These are phyloP conservation scores for Podospora didyma DNA, from an alignment of 495 filamentous ascomycete genomes.

Conservation along the genomic window DNA sequence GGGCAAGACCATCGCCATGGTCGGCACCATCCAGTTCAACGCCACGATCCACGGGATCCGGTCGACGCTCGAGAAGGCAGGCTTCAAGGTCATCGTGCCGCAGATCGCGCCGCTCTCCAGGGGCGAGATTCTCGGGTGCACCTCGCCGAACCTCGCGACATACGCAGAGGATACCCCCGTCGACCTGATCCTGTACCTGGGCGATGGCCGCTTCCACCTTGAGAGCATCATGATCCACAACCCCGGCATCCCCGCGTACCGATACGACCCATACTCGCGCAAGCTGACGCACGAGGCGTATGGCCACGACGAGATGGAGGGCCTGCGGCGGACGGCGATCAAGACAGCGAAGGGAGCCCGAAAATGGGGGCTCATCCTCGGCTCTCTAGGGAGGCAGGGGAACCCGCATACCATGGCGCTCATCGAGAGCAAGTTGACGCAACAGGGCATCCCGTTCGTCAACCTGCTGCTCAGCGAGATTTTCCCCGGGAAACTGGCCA, in stretches of 20 bases:
- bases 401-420: conserved; percentile 88
- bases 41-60: conserved; percentile 83
- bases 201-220: conserved; percentile 94
- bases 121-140: conserved; percentile 95
- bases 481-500: conserved; percentile 87
- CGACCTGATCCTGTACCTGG: conserved; percentile 86
- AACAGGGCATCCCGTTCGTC: conserved; percentile 68
- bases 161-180: conserved; percentile 44
- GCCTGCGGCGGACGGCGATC: conserved; percentile 74
- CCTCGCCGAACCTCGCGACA: conserved; percentile 67
- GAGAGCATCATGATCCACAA: conserved; percentile 99
- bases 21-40: conserved; percentile 99
- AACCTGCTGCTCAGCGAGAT: conserved; percentile 88
- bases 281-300: conserved; percentile 88
- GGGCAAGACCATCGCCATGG: conserved; percentile 83
- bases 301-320: conserved; percentile 84
- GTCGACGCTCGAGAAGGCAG: conserved; percentile 69
- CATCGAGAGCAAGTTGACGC: conserved; percentile 70
- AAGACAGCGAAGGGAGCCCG: conserved; percentile 62
- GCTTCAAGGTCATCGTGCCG: conserved; percentile 79
- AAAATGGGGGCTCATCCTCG: conserved; percentile 94
- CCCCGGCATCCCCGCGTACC: conserved; percentile 80
- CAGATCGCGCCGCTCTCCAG: conserved; percentile 90
- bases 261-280: conserved; percentile 94
- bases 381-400: conserved; percentile 86